A percentile compares a stretch with the other conserved stretches of the same genome.
These are phyloP conservation scores for Camelina neglecta DNA, from an alignment of 345 rosid genomes.

Conservation along the genomic window DNA sequence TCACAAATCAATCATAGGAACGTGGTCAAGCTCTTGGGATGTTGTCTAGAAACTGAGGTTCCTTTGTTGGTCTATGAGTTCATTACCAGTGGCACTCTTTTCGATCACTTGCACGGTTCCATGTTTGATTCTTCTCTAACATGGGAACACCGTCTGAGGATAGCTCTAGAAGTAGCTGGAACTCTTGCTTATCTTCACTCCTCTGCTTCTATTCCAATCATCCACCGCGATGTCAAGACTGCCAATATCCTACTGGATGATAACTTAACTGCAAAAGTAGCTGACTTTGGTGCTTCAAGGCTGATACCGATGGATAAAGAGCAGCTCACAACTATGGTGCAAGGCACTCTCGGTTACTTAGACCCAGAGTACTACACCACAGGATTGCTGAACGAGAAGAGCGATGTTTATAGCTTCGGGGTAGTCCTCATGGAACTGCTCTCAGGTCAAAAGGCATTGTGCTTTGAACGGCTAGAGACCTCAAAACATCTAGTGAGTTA, in stretches of 20 bases:
- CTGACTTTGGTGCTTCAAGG: slow-evolving; percentile 58
- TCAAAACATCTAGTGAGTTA: slow-evolving; percentile 45
- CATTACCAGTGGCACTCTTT: slow-evolving; percentile 41
- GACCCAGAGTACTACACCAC: slow-evolving; percentile 53
- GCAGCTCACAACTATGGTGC: slow-evolving; percentile 51
- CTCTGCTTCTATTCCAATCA: slow-evolving; percentile 48
- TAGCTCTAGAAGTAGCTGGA: slow-evolving; percentile 47
- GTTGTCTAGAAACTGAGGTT: slow-evolving; percentile 43
- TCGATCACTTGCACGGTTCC: slow-evolving; percentile 41
- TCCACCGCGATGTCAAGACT: slow-evolving; percentile 55
- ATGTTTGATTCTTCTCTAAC: slow-evolving; percentile 24
- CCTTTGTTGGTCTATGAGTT: slow-evolving; percentile 47
- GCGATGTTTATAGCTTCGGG: slow-evolving; percentile 63
- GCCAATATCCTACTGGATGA: slow-evolving; percentile 53
- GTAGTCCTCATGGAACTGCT: slow-evolving; percentile 53
- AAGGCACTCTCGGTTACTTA: slow-evolving; percentile 54
- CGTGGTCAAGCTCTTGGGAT: slow-evolving; percentile 43
- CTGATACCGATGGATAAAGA: slow-evolving; percentile 48
- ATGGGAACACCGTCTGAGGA: slow-evolving; percentile 47
- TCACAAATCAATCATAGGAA: too few relatives aligned
- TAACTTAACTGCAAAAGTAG: slow-evolving; percentile 50
- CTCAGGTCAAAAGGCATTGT: slow-evolving; percentile 44
- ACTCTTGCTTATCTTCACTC: slow-evolving; percentile 55
- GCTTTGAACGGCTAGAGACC: slow-evolving; percentile 24
- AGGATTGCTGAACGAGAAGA: slow-evolving; percentile 45